Percentiles rank a stretch among this genome's conserved stretches.
Evolutionary conservation across 148 eudicot species (phyloP).

Genomic region (Euryodendron excelsum): DNA sequence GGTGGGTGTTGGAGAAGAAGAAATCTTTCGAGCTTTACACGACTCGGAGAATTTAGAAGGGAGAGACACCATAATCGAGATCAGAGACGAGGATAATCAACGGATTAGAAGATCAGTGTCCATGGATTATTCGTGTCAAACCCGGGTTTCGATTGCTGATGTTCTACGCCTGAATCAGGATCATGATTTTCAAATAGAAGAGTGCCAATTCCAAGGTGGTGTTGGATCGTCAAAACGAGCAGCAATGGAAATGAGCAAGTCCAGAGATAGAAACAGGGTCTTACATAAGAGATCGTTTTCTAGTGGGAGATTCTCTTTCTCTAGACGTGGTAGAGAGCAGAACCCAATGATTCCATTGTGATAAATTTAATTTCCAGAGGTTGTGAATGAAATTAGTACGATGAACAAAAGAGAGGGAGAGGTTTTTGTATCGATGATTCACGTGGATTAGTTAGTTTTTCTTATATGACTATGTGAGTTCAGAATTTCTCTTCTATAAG

Average conservation of each 20-base stretch:
- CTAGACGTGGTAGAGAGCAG: conserved; percentile 37
- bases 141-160: conserved; percentile 39
- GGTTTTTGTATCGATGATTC: conserved; percentile 5
- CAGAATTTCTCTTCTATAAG: background rate
- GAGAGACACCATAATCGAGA: conserved; percentile 29
- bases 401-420: background rate
- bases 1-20: conserved; percentile 3
- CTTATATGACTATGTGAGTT: background rate
- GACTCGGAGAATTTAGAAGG: conserved; percentile 18
- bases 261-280: conserved; percentile 15
- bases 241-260: too few species aligned
- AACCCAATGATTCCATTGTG: conserved; percentile 36
- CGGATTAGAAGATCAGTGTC: conserved; percentile 58
- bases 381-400: background rate
- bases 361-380: conserved; percentile 5
- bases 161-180: conserved; percentile 26
- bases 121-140: conserved; percentile 43
- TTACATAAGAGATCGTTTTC: conserved; percentile 59
- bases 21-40: conserved; percentile 19
- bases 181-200: conserved; percentile 20
- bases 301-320: conserved; percentile 51
- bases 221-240: conserved; percentile 36
- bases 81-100: conserved; percentile 20
- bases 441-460: background rate
- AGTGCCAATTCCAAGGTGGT: conserved; percentile 7